Percentiles rank a stretch among this genome's conserved stretches.
These are phyloP conservation scores for Alternaria sp. DNA, from an alignment of 2,329 filamentous ascomycete species.

Conservation along the genomic window DNA sequence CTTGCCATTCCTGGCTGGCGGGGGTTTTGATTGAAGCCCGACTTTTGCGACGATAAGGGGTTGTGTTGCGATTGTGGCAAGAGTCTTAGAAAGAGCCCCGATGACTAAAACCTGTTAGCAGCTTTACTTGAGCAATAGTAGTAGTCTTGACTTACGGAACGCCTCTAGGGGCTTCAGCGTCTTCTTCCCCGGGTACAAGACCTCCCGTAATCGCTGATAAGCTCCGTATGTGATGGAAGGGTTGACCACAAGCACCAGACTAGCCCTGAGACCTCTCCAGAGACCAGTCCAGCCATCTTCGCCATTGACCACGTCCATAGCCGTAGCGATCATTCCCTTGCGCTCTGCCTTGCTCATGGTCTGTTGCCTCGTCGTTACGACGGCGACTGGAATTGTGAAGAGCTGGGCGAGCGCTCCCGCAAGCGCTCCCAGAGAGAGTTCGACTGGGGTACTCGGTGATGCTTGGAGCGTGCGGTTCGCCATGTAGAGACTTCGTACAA, in stretches of 20 bases:
- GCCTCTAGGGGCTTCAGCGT: conserved; percentile 85
- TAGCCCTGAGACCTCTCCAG: conserved; percentile 96
- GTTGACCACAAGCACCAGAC: conserved; percentile 93
- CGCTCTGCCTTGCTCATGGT: conserved; percentile 85
- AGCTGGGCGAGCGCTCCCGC: conserved; percentile 92
- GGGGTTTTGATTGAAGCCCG: conserved; percentile 91
- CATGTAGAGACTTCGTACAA: conserved; percentile 83
- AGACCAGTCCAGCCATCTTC: conserved; percentile 90
- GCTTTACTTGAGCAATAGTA: conserved; percentile 1
- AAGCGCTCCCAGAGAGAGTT: conserved; percentile 84
- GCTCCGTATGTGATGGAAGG: conserved; percentile 97
- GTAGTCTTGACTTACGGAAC: conserved; percentile 73
- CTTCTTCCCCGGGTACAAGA: conserved; percentile 79
- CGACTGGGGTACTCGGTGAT: conserved; percentile 79
- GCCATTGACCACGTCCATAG: conserved; percentile 85
- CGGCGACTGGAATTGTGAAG: conserved; percentile 95
- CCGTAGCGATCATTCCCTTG: conserved; percentile 88
- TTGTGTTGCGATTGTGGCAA: conserved; percentile 92
- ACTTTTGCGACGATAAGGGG: conserved; percentile 98
- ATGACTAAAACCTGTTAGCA: conserved; percentile 67
- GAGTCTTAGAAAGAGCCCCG: conserved; percentile 88
- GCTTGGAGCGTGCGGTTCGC: conserved; percentile 65
- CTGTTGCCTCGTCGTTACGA: conserved; percentile 95
- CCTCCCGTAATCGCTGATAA: conserved; percentile 85
- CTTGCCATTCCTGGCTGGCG: conserved; percentile 82